phyloP scores from a whole-genome alignment of 345 rosid species.

The Populus nigra region DNA sequence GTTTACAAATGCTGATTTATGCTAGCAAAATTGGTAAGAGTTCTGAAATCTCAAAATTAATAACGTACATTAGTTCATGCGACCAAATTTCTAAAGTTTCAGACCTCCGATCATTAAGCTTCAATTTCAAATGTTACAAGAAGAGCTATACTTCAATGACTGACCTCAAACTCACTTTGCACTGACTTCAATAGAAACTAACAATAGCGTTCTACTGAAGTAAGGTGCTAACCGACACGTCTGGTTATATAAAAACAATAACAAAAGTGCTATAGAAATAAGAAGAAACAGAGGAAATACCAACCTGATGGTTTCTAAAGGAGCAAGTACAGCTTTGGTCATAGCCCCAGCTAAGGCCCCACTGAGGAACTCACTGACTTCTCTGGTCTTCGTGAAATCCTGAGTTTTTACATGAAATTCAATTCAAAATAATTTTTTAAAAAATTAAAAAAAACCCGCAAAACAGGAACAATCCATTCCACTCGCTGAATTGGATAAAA shows the following conservation, averaged over 20 bases:
- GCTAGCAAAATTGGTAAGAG: neutral
- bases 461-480: neutral
- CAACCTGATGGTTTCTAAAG: slow-evolving; percentile 95
- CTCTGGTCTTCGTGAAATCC: slow-evolving; percentile 68
- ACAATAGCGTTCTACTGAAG: neutral
- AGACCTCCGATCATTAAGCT: neutral
- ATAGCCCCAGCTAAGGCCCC: slow-evolving; percentile 98
- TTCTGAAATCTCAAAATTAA: neutral
- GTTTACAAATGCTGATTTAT: neutral
- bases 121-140: neutral
- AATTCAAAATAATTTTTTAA: neutral
- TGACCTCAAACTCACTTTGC: neutral
- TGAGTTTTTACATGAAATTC: slow-evolving; percentile 34
- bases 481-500: neutral
- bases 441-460: neutral
- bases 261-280: neutral
- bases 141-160: neutral
- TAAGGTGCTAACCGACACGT: too few relatives aligned
- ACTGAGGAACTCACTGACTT: slow-evolving; percentile 88
- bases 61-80: neutral
- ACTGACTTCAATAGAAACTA: neutral
- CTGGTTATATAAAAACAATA: neutral
- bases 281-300: slow-evolving; percentile 2
- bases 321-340: slow-evolving; percentile 98
- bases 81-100: neutral